Evolutionary conservation across 2,329 filamentous ascomycete species (phyloP).

Genomic region (Cytospora leucostoma): DNA sequence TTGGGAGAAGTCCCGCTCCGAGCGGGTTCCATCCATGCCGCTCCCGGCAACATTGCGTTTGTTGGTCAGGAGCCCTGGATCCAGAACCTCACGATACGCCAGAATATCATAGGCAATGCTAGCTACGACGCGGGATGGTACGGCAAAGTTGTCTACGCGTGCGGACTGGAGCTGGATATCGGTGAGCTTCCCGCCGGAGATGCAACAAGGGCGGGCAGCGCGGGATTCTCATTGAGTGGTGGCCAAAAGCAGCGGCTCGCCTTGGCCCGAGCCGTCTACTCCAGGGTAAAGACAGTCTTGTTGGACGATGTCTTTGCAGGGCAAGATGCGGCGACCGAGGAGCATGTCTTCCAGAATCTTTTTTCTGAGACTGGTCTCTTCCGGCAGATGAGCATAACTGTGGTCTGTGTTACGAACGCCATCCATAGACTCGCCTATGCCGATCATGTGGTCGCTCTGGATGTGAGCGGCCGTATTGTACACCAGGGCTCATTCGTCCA

Average conservation of each 20-base stretch:
- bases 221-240: slow-evolving; percentile 35
- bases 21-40: slow-evolving; percentile 20
- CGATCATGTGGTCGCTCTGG: slow-evolving; percentile 43
- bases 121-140: slow-evolving; percentile 26
- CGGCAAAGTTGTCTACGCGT: slow-evolving; percentile 25
- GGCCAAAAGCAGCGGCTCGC: slow-evolving; percentile 33
- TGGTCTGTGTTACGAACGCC: slow-evolving; percentile 28
- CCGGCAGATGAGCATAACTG: slow-evolving; percentile 23
- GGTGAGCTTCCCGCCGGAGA: slow-evolving; percentile 32
- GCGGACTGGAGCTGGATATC: slow-evolving; percentile 29
- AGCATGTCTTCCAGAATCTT: slow-evolving; percentile 19
- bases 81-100: slow-evolving; percentile 28
- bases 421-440: slow-evolving; percentile 37
- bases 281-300: slow-evolving; percentile 24
- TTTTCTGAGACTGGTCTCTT: slow-evolving; percentile 23
- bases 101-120: slow-evolving; percentile 30
- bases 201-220: slow-evolving; percentile 32
- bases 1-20: slow-evolving; percentile 27
- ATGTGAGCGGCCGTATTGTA: slow-evolving; percentile 36
- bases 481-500: slow-evolving; percentile 42
- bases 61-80: slow-evolving; percentile 29
- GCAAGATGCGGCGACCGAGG: slow-evolving; percentile 26
- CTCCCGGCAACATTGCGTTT: slow-evolving; percentile 21
- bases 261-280: slow-evolving; percentile 30
- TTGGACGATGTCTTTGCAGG: slow-evolving; percentile 29